These are phyloP conservation scores for Lecanicillium sp. DNA, from an alignment of 2,329 filamentous ascomycete genomes.

Conservation along the genomic window DNA sequence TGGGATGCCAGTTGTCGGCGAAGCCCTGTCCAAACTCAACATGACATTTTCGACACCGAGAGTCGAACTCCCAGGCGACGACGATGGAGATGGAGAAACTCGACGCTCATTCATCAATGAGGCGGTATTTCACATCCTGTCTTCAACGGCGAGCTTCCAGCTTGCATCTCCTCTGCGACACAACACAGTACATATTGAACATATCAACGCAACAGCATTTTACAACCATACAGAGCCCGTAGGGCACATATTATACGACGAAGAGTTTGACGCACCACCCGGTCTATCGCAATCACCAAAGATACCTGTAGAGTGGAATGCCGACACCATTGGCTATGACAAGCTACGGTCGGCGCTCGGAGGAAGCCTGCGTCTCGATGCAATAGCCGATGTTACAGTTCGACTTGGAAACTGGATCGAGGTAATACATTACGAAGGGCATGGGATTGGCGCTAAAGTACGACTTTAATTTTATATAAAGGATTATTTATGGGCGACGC, in stretches of 20 bases:
- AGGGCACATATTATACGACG: slow-evolving; percentile 66
- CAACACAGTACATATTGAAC: slow-evolving; percentile 68
- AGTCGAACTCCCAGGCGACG: slow-evolving; percentile 48
- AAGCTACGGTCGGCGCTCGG: slow-evolving; percentile 73
- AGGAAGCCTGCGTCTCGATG: slow-evolving; percentile 69
- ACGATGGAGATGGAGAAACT: slow-evolving; percentile 26
- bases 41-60: slow-evolving; percentile 65
- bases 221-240: slow-evolving; percentile 75
- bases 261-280: slow-evolving; percentile 69
- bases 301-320: slow-evolving; percentile 73
- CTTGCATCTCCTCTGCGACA: slow-evolving; percentile 69
- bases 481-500: too few species aligned
- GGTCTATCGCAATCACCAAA: slow-evolving; percentile 64
- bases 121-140: slow-evolving; percentile 78
- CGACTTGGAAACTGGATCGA: slow-evolving; percentile 69
- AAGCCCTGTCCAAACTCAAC: slow-evolving; percentile 62
- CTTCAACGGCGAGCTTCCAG: slow-evolving; percentile 78
- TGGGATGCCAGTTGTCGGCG: slow-evolving; percentile 59
- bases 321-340: slow-evolving; percentile 73
- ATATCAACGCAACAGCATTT: slow-evolving; percentile 74
- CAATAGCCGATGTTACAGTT: slow-evolving; percentile 66
- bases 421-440: slow-evolving; percentile 60
- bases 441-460: slow-evolving; percentile 59
- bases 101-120: slow-evolving; percentile 68
- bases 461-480: slow-evolving; percentile 17